These are phyloP conservation scores for Agarophyton chilense DNA, from an alignment of 23 red algal species.

Conservation along the genomic window DNA sequence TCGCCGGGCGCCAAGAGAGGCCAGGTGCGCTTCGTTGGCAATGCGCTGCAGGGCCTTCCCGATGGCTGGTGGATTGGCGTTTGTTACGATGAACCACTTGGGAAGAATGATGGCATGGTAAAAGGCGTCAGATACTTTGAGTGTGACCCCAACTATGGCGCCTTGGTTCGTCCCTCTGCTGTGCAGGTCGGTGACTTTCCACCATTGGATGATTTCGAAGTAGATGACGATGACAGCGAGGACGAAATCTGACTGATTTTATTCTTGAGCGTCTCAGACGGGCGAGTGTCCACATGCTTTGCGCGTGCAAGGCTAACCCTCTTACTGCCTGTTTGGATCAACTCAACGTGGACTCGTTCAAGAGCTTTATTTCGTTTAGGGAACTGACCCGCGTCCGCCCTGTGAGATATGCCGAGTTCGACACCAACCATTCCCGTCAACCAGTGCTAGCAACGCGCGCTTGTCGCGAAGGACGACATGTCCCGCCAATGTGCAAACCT, in stretches of 20 bases:
- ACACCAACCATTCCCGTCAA: no score
- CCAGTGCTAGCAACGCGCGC: no score
- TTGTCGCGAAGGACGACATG: no score
- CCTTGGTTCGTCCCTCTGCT: slow-evolving; percentile 39
- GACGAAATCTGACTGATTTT: slow-evolving; percentile 23
- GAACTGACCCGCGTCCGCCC: no score
- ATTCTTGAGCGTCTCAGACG: no score
- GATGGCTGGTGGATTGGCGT: slow-evolving; percentile 82
- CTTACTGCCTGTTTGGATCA: no score
- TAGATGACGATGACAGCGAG: not conserved
- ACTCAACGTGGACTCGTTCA: no score
- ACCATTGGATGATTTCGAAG: slow-evolving; percentile 22
- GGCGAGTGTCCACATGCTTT: no score
- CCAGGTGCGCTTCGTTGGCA: slow-evolving; percentile 58
- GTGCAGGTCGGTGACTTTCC: slow-evolving; percentile 64
- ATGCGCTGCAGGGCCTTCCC: slow-evolving; percentile 26
- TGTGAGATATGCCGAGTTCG: no score
- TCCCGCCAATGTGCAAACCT: no score
- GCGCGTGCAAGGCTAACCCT: not conserved
- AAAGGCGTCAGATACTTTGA: slow-evolving; percentile 62
- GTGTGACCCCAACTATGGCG: slow-evolving; percentile 39
- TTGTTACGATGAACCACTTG: slow-evolving; percentile 81
- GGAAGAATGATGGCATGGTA: slow-evolving; percentile 77
- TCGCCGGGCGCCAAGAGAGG: slow-evolving; percentile 70
- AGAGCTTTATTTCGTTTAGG: no score